A percentile compares a stretch with the other conserved stretches of the same genome.
Evolutionary conservation across 2,329 filamentous ascomycete species (phyloP).

Genomic region (Sporothrix protearum): DNA sequence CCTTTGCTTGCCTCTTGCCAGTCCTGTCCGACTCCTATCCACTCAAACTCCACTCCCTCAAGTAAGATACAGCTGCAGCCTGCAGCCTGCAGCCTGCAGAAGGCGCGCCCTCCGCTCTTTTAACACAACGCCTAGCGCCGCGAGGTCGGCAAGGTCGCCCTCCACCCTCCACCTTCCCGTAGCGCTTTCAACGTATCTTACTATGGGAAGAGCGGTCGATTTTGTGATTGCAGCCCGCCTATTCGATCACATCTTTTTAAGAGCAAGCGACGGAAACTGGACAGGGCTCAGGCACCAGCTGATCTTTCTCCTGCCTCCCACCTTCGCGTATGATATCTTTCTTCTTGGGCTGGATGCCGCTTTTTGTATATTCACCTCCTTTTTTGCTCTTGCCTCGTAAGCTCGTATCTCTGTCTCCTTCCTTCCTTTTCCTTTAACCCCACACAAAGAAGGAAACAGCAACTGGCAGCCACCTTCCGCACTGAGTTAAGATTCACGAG

Average conservation of each 20-base stretch:
- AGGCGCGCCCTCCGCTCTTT: neutral
- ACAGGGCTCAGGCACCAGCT: constrained; percentile 8
- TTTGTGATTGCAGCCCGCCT: neutral
- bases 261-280: neutral
- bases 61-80: too few species aligned
- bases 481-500: constrained; percentile 7
- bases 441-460: constrained; percentile 9
- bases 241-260: constrained; percentile 14
- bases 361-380: neutral
- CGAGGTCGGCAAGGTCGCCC: neutral
- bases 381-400: constrained; percentile 2
- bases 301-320: neutral
- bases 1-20: neutral
- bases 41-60: neutral
- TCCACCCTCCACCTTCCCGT: neutral
- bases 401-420: neutral
- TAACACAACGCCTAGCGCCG: neutral
- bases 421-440: neutral
- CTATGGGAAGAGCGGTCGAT: neutral
- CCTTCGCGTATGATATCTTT: neutral
- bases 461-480: neutral
- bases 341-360: neutral
- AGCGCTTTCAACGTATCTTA: neutral
- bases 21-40: neutral
- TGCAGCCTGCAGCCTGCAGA: neutral